Evolutionary conservation across 2,329 filamentous ascomycete species (phyloP).

Genomic region (Fusarium illudens): DNA sequence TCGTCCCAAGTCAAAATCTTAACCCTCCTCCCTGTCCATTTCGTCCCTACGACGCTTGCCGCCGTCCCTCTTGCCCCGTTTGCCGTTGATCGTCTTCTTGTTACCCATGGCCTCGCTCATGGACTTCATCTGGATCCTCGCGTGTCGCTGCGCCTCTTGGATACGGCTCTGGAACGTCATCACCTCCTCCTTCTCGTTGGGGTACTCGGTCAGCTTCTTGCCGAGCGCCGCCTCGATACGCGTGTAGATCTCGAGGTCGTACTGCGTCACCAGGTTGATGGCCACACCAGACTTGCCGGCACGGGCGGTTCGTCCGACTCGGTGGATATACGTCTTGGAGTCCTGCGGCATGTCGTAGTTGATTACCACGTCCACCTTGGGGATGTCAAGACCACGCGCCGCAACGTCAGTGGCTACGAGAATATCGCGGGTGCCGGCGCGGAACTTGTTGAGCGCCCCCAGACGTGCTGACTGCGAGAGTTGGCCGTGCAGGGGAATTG

Average conservation of each 20-base stretch:
- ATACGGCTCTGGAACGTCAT: conserved; percentile 82
- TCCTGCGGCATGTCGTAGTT: conserved; percentile 87
- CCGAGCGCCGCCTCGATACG: conserved; percentile 85
- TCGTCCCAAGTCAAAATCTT: conserved; percentile 20
- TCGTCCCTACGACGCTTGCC: conserved; percentile 58
- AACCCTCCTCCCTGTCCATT: conserved; percentile 82
- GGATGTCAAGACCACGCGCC: conserved; percentile 90
- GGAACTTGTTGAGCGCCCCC: conserved; percentile 91
- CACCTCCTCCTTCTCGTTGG: conserved; percentile 80
- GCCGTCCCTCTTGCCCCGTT: conserved; percentile 54
- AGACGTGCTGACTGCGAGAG: conserved; percentile 87
- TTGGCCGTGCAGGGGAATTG: conserved; percentile 92
- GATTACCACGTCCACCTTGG: conserved; percentile 85
- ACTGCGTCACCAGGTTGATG: conserved; percentile 84
- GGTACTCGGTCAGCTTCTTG: conserved; percentile 76
- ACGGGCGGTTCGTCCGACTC: conserved; percentile 87
- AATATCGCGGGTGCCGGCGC: conserved; percentile 79
- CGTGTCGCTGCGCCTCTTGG: conserved; percentile 82
- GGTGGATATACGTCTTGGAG: conserved; percentile 90
- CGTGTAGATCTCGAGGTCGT: conserved; percentile 82
- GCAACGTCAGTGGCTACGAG: conserved; percentile 95
- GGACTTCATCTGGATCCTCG: conserved; percentile 82
- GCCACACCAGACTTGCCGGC: conserved; percentile 86
- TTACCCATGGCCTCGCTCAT: conserved; percentile 74
- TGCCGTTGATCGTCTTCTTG: conserved; percentile 54